Evolutionary conservation across 225 moss, liverwort and hornwort genomes (phyloP).

Genomic region (Rhytidiadelphus loreus): DNA sequence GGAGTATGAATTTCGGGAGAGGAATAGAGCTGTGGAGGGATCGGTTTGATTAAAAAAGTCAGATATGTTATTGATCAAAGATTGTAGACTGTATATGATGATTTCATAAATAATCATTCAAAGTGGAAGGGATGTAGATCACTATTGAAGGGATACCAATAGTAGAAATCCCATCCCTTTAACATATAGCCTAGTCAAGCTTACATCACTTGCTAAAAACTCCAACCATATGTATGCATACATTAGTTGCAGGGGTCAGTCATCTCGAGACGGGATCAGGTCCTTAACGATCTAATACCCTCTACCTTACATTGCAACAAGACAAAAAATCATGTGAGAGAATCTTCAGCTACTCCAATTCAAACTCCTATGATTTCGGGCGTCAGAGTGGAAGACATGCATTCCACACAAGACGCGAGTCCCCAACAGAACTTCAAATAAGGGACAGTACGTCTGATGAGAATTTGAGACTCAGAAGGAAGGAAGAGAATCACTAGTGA

Average conservation of each 20-base stretch:
- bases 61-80: not conserved
- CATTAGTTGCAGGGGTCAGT: not conserved
- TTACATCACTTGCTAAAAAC: not conserved
- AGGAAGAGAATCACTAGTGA: not conserved
- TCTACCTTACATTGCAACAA: too few species aligned
- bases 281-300: not conserved
- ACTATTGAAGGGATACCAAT: not conserved
- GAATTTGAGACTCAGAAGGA: not conserved
- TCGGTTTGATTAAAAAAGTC: not conserved
- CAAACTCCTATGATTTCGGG: not conserved
- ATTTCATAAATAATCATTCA: not conserved
- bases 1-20: not conserved
- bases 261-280: not conserved
- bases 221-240: not conserved
- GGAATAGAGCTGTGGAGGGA: too few species aligned
- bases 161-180: not conserved
- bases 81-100: not conserved
- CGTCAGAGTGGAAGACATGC: not conserved
- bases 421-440: not conserved
- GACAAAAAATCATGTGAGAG: not conserved
- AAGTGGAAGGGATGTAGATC: not conserved
- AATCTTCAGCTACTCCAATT: not conserved
- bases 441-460: not conserved
- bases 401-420: not conserved
- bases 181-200: not conserved